These are phyloP conservation scores for Leccinum variabile DNA, from an alignment of 1,284 basidiomycete genomes.

Conservation along the genomic window DNA sequence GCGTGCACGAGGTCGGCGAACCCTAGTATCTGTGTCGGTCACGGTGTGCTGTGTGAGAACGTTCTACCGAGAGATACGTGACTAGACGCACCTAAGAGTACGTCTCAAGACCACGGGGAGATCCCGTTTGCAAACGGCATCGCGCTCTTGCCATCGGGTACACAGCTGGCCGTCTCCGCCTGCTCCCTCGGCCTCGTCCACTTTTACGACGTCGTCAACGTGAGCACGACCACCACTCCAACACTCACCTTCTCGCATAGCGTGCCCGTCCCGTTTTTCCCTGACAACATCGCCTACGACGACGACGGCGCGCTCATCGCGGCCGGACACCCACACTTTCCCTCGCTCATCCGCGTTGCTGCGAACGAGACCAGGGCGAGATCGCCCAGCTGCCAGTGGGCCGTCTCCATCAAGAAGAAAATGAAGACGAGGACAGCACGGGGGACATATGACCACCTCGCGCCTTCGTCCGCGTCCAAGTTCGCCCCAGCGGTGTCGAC, in stretches of 20 bases:
- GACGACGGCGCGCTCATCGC: conserved; percentile 51
- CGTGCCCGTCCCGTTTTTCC: conserved; percentile 55
- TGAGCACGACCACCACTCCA: conserved; percentile 36
- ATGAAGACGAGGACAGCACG: neutral
- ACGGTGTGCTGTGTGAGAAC: no score
- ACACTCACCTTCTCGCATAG: conserved; percentile 27
- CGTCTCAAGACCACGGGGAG: conserved; percentile 23
- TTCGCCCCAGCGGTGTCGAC: conserved; percentile 40
- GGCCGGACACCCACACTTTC: conserved; percentile 65
- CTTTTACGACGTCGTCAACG: conserved; percentile 48
- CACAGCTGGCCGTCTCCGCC: conserved; percentile 55
- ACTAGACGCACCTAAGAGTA: no score
- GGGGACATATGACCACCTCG: conserved; percentile 41
- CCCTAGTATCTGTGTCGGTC: no score
- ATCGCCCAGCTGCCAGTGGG: conserved; percentile 52
- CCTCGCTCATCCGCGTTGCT: conserved; percentile 46
- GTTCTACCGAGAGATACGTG: no score
- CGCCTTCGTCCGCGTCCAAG: conserved; percentile 45
- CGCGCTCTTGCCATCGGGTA: conserved; percentile 50
- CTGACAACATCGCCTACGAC: conserved; percentile 61
- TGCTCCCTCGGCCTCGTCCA: conserved; percentile 47
- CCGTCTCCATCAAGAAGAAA: conserved; percentile 40
- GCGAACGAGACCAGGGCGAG: conserved; percentile 38
- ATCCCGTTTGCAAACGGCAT: conserved; percentile 71
- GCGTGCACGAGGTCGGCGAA: no score